phyloP scores from a whole-genome alignment of 805 yeast species.

The Metschnikowia santaceciliae region DNA sequence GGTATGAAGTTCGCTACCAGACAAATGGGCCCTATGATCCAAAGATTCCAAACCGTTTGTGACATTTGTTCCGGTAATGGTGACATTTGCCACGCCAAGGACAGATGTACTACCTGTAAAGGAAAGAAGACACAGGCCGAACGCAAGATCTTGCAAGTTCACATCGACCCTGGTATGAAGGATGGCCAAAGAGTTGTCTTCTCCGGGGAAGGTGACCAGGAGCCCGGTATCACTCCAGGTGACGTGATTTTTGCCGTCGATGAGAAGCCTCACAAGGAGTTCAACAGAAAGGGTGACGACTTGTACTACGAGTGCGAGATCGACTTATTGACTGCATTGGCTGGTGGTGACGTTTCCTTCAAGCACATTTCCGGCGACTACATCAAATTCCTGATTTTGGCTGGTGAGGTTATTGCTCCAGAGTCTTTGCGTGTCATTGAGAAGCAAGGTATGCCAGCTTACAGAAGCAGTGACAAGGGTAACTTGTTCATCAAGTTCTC shows the following conservation, averaged over 20 bases:
- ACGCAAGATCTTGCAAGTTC: constrained; percentile 90
- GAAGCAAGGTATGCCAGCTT: constrained; percentile 97
- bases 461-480: constrained; percentile 84
- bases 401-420: constrained; percentile 93
- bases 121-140: constrained; percentile 87
- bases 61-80: constrained; percentile 91
- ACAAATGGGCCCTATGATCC: constrained; percentile 99
- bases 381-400: constrained; percentile 74
- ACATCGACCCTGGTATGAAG: constrained; percentile 95
- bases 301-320: constrained; percentile 79
- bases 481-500: constrained; percentile 81
- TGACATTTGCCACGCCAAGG: constrained; percentile 79
- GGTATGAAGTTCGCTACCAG: constrained; percentile 91
- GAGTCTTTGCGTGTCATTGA: constrained; percentile 76
- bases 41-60: constrained; percentile 94
- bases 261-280: constrained; percentile 80
- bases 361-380: constrained; percentile 91
- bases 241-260: constrained; percentile 91
- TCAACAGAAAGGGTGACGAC: constrained; percentile 87
- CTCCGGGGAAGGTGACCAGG: constrained; percentile 96
- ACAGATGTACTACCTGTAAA: constrained; percentile 79
- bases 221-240: constrained; percentile 92
- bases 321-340: constrained; percentile 89
- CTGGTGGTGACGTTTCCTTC: constrained; percentile 89
- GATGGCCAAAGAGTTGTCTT: constrained; percentile 89